phyloP scores from a whole-genome alignment of 2,329 filamentous ascomycete species.

The Trichophyton simii region DNA sequence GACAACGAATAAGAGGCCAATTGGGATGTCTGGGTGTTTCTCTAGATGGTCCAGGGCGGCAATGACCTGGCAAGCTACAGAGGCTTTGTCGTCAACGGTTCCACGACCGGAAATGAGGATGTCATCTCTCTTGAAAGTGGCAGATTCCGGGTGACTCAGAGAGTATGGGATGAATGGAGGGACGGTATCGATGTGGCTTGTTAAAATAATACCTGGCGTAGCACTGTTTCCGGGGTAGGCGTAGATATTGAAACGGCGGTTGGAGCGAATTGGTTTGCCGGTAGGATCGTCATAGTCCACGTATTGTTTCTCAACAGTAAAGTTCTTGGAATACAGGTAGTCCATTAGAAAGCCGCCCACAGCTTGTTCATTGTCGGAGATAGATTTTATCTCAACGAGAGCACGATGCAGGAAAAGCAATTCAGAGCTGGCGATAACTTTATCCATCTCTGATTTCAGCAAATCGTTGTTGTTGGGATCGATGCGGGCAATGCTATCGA shows the following conservation, averaged over 20 bases:
- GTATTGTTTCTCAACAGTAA: slow-evolving; percentile 50
- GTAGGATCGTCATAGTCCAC: slow-evolving; percentile 21
- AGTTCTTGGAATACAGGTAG: slow-evolving; percentile 50
- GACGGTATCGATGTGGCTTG: slow-evolving; percentile 70
- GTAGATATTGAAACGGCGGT: slow-evolving; percentile 59
- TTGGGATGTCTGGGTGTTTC: slow-evolving; percentile 26
- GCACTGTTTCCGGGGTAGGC: slow-evolving; percentile 39
- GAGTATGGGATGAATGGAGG: slow-evolving; percentile 38
- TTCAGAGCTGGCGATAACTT: slow-evolving; percentile 30
- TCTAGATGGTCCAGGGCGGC: slow-evolving; percentile 36
- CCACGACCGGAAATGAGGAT: slow-evolving; percentile 34
- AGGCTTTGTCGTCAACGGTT: slow-evolving; percentile 36
- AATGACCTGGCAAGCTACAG: slow-evolving; percentile 33
- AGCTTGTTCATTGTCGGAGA: slow-evolving; percentile 54
- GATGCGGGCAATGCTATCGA: not conserved
- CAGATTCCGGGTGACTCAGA: slow-evolving; percentile 36
- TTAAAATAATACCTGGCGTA: slow-evolving; percentile 32
- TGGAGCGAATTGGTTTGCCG: slow-evolving; percentile 10
- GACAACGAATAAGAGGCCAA: slow-evolving; percentile 52
- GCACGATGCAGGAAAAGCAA: slow-evolving; percentile 62
- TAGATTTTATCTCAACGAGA: slow-evolving; percentile 61
- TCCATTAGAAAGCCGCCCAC: slow-evolving; percentile 56
- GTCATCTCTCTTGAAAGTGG: slow-evolving; percentile 14
- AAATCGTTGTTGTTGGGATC: not conserved
- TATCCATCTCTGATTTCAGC: slow-evolving; percentile 16